phyloP scores from a whole-genome alignment of 345 rosid species.

The Cochlearia excelsa region DNA sequence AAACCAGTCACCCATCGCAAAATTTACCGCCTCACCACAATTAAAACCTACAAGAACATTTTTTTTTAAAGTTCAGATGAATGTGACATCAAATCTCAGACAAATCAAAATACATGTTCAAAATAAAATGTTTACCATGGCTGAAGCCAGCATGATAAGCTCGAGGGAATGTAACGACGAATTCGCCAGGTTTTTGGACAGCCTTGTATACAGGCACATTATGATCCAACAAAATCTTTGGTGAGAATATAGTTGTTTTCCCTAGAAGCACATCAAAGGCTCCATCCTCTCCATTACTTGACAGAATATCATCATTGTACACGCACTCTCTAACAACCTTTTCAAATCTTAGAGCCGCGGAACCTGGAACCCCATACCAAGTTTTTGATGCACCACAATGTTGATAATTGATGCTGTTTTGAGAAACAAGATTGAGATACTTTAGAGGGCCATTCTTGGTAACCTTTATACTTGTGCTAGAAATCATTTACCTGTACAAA shows the following conservation, averaged over 20 bases:
- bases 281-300: constrained; percentile 84
- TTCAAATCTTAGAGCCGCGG: constrained; percentile 88
- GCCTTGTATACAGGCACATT: constrained; percentile 94
- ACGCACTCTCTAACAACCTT: constrained; percentile 85
- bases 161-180: constrained; percentile 82
- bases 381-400: constrained; percentile 99
- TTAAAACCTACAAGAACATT: constrained; percentile 66
- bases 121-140: constrained; percentile 56
- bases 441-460: neutral
- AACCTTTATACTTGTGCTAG: constrained; percentile 13
- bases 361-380: constrained; percentile 98
- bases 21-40: constrained; percentile 99
- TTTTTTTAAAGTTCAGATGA: constrained; percentile 18
- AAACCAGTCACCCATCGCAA: constrained; percentile 98
- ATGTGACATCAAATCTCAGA: neutral
- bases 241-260: constrained; percentile 95
- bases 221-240: constrained; percentile 75
- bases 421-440: constrained; percentile 5
- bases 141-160: constrained; percentile 99
- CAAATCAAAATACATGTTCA: neutral
- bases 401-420: constrained; percentile 89
- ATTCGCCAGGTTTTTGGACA: constrained; percentile 98
- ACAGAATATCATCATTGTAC: constrained; percentile 67
- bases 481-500: constrained; percentile 72
- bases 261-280: constrained; percentile 97